Evolutionary conservation across 2,329 filamentous ascomycete species (phyloP).

Genomic region (Aureobasidium namibiae): DNA sequence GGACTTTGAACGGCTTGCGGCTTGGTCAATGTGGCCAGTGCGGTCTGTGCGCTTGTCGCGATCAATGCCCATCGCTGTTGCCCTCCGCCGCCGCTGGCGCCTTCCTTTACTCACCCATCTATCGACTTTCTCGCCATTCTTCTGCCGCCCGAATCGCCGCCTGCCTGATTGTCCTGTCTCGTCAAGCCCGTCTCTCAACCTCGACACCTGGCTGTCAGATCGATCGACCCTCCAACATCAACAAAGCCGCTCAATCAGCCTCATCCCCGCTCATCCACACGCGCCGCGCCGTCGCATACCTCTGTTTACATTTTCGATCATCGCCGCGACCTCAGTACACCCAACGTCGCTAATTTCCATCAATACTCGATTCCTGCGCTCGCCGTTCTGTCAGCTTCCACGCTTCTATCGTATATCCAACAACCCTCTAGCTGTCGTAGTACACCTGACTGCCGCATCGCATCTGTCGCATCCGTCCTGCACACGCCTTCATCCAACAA

Average conservation of each 20-base stretch:
- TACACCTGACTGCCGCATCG: constrained; percentile 6
- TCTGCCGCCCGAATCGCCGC: neutral
- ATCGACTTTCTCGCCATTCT: constrained; percentile 4
- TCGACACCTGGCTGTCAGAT: neutral
- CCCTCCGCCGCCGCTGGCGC: neutral
- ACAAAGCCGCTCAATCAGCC: neutral
- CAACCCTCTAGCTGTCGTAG: neutral
- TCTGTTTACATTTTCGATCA: constrained; percentile 8
- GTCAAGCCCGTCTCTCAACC: neutral
- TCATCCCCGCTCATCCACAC: neutral
- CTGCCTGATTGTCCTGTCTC: neutral
- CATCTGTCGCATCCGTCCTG: constrained; percentile 8
- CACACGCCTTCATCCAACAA: neutral
- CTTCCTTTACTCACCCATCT: neutral
- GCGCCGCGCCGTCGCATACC: neutral
- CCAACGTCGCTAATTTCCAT: constrained; percentile 11
- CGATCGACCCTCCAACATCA: neutral
- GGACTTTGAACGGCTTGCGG: neutral
- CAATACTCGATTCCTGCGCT: constrained; percentile 3
- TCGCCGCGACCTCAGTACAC: neutral
- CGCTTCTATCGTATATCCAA: constrained; percentile 2
- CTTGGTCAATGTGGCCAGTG: neutral
- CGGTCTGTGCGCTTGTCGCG: neutral
- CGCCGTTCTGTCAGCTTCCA: neutral
- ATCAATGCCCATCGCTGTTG: neutral